Evolutionary conservation across 441 rosid species (phyloP).

Genomic region (Metrosideros polymorpha): DNA sequence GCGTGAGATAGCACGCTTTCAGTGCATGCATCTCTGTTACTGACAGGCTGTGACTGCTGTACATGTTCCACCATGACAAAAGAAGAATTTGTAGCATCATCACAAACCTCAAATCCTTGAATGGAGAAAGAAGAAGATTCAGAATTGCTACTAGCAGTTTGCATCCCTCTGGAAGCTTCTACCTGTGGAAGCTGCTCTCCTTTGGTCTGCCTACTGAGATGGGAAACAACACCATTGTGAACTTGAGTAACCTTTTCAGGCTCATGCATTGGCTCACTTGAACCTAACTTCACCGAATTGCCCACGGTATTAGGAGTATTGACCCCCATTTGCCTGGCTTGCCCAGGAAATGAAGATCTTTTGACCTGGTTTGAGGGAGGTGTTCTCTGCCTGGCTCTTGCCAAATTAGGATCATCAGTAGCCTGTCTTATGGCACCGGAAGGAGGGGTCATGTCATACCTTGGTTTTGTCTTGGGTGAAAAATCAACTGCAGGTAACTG

Average conservation of each 20-base stretch:
- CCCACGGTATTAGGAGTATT: slow-evolving; percentile 30
- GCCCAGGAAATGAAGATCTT: slow-evolving; percentile 43
- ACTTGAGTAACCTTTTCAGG: slow-evolving; percentile 22
- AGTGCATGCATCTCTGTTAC: slow-evolving; percentile 15
- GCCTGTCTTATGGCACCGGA: slow-evolving; percentile 33
- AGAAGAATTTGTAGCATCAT: slow-evolving; percentile 64
- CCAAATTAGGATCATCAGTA: slow-evolving; percentile 40
- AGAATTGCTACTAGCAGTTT: slow-evolving; percentile 65
- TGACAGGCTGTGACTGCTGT: slow-evolving; percentile 7
- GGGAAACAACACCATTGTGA: slow-evolving; percentile 10
- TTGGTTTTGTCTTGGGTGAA: slow-evolving; percentile 54
- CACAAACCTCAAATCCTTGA: slow-evolving; percentile 71
- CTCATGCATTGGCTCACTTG: slow-evolving; percentile 20
- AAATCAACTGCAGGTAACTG: slow-evolving; percentile 60
- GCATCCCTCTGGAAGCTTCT: slow-evolving; percentile 43
- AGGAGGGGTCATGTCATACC: slow-evolving; percentile 54
- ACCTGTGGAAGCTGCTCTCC: slow-evolving; percentile 28
- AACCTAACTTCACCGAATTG: slow-evolving; percentile 21
- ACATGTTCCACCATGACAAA: slow-evolving; percentile 36
- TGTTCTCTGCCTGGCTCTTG: slow-evolving; percentile 60
- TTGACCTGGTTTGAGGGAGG: slow-evolving; percentile 49
- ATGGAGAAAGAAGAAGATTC: slow-evolving; percentile 62
- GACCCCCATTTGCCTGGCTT: slow-evolving; percentile 36
- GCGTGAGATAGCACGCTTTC: slow-evolving; percentile 25
- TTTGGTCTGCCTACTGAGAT: slow-evolving; percentile 14